Conservation (phyloP, 1,284 basidiomycete genomes). For the Tetrapyrgos nigripes region DNA sequence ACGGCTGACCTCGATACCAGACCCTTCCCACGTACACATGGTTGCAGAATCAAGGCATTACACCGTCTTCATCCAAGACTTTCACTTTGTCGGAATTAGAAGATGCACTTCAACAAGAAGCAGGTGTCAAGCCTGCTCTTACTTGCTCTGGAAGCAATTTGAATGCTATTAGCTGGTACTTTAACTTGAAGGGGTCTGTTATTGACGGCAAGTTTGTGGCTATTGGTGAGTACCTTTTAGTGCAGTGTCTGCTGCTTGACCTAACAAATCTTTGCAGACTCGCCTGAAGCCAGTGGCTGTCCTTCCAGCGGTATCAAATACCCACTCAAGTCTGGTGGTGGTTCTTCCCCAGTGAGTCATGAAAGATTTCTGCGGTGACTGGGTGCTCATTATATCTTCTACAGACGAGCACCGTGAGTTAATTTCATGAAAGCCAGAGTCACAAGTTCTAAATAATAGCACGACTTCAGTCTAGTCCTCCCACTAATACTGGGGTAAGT, state of each 20-base stretch:
- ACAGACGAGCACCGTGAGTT: neutral
- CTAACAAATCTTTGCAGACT: slow-evolving; percentile 43
- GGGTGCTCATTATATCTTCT: slow-evolving; percentile 3
- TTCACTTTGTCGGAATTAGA: slow-evolving; percentile 65
- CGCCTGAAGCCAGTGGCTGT: slow-evolving; percentile 59
- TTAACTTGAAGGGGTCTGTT: slow-evolving; percentile 68
- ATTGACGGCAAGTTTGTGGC: slow-evolving; percentile 69
- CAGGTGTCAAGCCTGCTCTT: slow-evolving; percentile 62
- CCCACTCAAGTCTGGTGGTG: slow-evolving; percentile 57
- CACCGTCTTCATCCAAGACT: slow-evolving; percentile 62
- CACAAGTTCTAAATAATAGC: neutral
- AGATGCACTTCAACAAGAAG: slow-evolving; percentile 59
- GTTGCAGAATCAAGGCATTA: slow-evolving; percentile 75
- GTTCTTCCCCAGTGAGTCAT: slow-evolving; percentile 25
- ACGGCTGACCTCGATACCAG: slow-evolving; percentile 32
- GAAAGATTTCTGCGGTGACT: neutral
- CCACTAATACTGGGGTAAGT: slow-evolving; percentile 10
- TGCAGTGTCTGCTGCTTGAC: neutral
- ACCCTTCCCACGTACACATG: slow-evolving; percentile 75
- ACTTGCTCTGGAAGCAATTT: slow-evolving; percentile 57
- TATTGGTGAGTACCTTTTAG: slow-evolving; percentile 50
- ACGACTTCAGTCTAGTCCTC: neutral
- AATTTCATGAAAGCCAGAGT: neutral
- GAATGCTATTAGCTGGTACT: slow-evolving; percentile 70
- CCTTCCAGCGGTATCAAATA: slow-evolving; percentile 67